phyloP scores from a whole-genome alignment of 1,284 basidiomycete species.

The Moesziomyces globuligerus region DNA sequence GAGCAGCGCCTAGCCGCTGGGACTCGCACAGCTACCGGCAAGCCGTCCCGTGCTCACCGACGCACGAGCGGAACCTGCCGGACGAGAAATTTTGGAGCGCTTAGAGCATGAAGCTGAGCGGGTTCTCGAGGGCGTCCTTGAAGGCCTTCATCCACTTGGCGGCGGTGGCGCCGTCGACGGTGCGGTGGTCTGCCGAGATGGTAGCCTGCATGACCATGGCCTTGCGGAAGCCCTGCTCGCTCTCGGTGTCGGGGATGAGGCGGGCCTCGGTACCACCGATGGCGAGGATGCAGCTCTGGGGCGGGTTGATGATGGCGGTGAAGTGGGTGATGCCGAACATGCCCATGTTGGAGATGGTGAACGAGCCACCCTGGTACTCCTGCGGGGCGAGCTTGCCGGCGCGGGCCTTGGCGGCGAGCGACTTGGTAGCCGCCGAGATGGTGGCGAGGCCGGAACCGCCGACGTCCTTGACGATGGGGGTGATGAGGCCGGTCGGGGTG shows the following conservation, averaged over 20 bases:
- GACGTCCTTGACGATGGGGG: slow-evolving; percentile 94
- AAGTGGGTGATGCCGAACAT: slow-evolving; percentile 94
- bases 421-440: slow-evolving; percentile 91
- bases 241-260: slow-evolving; percentile 83
- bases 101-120: slow-evolving; percentile 71
- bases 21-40: too few relatives aligned
- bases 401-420: slow-evolving; percentile 90
- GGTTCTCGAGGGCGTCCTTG: slow-evolving; percentile 97
- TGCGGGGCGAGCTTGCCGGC: slow-evolving; percentile 94
- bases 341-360: slow-evolving; percentile 99
- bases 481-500: slow-evolving; percentile 94
- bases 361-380: slow-evolving; percentile 97
- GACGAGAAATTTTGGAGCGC: background rate
- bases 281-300: slow-evolving; percentile 97
- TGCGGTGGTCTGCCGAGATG: slow-evolving; percentile 90
- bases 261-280: slow-evolving; percentile 88
- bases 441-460: slow-evolving; percentile 89
- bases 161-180: slow-evolving; percentile 72
- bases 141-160: slow-evolving; percentile 78
- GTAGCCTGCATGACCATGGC: slow-evolving; percentile 95
- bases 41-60: too few relatives aligned
- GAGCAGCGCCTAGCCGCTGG: too few relatives aligned
- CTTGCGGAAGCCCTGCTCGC: slow-evolving; percentile 76
- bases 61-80: too few relatives aligned
- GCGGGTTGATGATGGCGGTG: slow-evolving; percentile 99